Base-by-base conservation (phyloP, 192 early-diverging fungal genomes). In the Backusella parvicylindrica region DNA sequence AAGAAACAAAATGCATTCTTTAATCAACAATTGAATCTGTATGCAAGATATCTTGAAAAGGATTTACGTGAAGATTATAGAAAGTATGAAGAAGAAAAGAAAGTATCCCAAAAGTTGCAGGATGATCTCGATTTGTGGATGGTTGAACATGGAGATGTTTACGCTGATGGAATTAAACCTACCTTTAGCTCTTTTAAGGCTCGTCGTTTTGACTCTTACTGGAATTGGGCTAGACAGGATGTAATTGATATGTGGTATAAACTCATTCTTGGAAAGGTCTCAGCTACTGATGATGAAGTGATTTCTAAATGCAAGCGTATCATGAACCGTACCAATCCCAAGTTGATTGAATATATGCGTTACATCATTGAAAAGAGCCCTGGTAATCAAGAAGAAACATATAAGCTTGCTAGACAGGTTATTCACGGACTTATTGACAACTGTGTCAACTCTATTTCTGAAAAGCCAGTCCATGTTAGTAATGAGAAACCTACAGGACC, bases 221-320 rank as follows among this genome's bases (percentile, higher is more conserved):
- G 96, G 96, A 98, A 98, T 87, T 98, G 96, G 96, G 92, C 90
- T 41, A 89, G 92, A 69, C 95, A 96, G 76, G 93, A 96, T 78
- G 92, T 92, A 12, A 76, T 94, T 63, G 86, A 90, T 30, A 88
- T 95, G 65, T 95, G 94, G 83, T 98, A 94, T 79, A 96, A 96
- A 83, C 92, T 97, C 64, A 87, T 98, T 80, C 96, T 94, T 83
- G 95, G 95, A 68, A 88, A 91, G 26, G 84, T 98, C 70, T 88
- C 91, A 15, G 89, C 84, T 68, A 93, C 97, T 23, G 95, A 97
- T 77, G 91, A 95, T 77, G 95, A 97, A 79, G 87, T 98, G 68
- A 96, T 93, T 74, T 93, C 94, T 78, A 90, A 95, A 75, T 92
- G 91, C 82, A 87, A 96, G 31, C 93, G 93, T 77, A 86, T 98